Evolutionary conservation across 2,329 filamentous ascomycete genomes (phyloP).

Genomic region (Colletotrichum sp.): DNA sequence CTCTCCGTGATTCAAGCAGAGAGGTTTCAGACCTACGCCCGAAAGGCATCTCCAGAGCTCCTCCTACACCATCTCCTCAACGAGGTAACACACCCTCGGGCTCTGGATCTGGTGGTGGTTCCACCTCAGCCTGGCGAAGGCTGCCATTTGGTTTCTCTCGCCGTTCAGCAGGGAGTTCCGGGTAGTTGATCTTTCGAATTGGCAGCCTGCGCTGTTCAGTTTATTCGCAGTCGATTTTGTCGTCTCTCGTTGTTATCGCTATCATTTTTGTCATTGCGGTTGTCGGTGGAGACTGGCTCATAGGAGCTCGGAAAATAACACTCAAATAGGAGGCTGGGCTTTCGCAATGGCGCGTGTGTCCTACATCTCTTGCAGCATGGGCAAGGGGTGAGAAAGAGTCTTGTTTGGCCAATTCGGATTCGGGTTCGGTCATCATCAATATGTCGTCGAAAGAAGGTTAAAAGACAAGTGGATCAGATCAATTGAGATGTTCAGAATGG

Average conservation of each 20-base stretch:
- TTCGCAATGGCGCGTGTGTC: neutral
- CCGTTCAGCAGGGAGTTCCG: neutral
- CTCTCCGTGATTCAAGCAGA: neutral
- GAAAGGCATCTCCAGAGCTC: neutral
- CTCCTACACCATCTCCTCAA: neutral
- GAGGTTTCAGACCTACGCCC: neutral
- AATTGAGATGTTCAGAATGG: neutral
- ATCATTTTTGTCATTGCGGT: neutral
- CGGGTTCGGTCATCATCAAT: neutral
- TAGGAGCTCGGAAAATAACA: neutral
- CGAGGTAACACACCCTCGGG: neutral
- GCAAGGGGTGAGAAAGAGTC: neutral
- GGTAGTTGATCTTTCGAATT: neutral
- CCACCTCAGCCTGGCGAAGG: neutral
- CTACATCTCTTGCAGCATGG: neutral
- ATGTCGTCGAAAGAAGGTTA: neutral
- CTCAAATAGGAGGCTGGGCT: neutral
- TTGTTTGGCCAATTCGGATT: neutral
- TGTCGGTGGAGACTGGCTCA: neutral
- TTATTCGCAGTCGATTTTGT: neutral
- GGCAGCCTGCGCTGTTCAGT: neutral
- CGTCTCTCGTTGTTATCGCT: neutral
- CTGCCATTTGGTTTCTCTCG: neutral
- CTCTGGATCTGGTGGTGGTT: neutral
- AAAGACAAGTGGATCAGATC: neutral